Base-by-base conservation (phyloP, 2,329 filamentous ascomycete species). In the Scedosporium aurantiacum region DNA sequence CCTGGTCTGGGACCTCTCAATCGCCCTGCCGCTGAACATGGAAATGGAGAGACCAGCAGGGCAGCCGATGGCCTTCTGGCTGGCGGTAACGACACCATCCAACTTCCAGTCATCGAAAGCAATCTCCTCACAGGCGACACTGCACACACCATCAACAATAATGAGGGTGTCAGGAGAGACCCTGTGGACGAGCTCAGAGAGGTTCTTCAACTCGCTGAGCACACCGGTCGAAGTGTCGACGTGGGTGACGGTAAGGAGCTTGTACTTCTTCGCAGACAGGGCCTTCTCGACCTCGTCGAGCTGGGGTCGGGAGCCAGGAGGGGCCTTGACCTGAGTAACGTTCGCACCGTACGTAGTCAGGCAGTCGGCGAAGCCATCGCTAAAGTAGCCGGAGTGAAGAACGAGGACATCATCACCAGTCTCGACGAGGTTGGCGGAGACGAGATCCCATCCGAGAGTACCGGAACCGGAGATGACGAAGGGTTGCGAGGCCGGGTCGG, bases 141-240 rank as follows among this genome's bases (percentile, higher is more conserved):
- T 96, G 84, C 94, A 99, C 58, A 99, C 94, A 65, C 93, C 94
- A 71, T 99, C 94, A 61, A 97, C 93, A 59, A 97, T 83, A 63
- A 99, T 78, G 61, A 99, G 81, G 1, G 94, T 99, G 60, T 96
- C 87, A 0, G 94, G 94, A 64, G 91, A 96, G 65, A 97, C 90
- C 60, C 83, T 82, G 73, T 89, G 89, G 59, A 97, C 89, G 58
- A 95, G 79, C 70, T 92, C 89, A 40, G 91, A 85, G 62, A 99
- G 79, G 62, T 85, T 79, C 79, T 95, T 88, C 69, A 97, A 84
- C 73, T 97, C 92, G 70, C 89, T 96, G 58, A 99, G 79, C 27
- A 99, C 94, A 67, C 94, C 94, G 43, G 94, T 99, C 3, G 92
- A 97, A 25, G 94, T 99, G 72, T 99, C 94, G 64, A 97, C 93